Evolutionary conservation across 306 rosid species (phyloP), one percentile per base, ranked within the genome.

Genomic region (Lathyrus oleraceus): DNA sequence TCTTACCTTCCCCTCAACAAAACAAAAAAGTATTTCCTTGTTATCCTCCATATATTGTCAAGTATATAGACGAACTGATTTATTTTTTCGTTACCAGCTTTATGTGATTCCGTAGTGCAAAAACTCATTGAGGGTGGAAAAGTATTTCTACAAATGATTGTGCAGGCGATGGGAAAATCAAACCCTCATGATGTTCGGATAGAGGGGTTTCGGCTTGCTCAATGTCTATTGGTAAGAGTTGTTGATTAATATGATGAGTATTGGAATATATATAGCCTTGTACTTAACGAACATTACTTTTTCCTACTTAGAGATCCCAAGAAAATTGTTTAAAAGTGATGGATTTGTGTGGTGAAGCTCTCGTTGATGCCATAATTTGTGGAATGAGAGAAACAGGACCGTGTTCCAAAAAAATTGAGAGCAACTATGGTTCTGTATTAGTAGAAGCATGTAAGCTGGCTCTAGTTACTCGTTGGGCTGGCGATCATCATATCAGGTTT

Each of bases 171-270:
- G 96, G 86, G 78, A 73, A 74, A 72, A 38, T 85, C 87, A 10
- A 58, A 81, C 70, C 85, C 97, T 64, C 70, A 69, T 60, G 77
- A 69, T 72, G 82, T 90, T 80, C 88, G 85, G 54, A 69, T 82
- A 28, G 92, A 85, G 80, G 97, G 83, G 17, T 93, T 90, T 82
- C 86, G 77, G 81, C 91, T 93, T 51, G 89, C 95, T 71, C 90
- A 83, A 72, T 78, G 90, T 76, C 78, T 93, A 78, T 73, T 76
- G 83, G 98, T 88, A 81, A 76, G 66, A 57, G 48, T 69, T 74
- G 32, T 63, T 67, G 19, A 57, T 73, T 44, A 80, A 39, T 70
- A 9, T 27, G 32, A 65, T 61, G 44, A 13, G 65, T 30, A 54
- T 14, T 60, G 20, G 71, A 28, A 28, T 70, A 44, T 58, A 45